phyloP scores from a whole-genome alignment of 2,329 filamentous ascomycete species.

The Endothia cerciana region DNA sequence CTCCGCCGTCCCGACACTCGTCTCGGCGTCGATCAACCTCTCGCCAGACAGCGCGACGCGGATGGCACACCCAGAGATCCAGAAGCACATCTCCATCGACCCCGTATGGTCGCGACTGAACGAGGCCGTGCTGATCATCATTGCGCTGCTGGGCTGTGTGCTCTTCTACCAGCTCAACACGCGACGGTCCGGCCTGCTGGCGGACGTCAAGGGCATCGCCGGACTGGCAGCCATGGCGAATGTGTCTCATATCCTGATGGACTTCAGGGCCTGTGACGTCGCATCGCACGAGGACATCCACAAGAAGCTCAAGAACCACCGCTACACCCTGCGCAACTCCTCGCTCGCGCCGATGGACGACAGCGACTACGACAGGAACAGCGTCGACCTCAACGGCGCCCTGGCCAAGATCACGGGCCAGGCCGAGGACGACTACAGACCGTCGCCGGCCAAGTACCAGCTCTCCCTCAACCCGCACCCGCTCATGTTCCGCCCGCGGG shows the following conservation, averaged over 20 bases:
- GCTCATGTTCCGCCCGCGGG: constrained; percentile 65
- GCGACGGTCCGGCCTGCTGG: constrained; percentile 66
- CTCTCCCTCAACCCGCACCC: constrained; percentile 68
- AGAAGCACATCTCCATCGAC: constrained; percentile 61
- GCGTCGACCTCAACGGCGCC: neutral
- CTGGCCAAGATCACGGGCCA: constrained; percentile 8
- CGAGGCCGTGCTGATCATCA: constrained; percentile 58
- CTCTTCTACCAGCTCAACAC: constrained; percentile 65
- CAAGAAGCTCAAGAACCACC: constrained; percentile 64
- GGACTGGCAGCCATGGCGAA: constrained; percentile 78
- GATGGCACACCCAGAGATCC: constrained; percentile 42
- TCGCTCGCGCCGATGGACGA: constrained; percentile 68
- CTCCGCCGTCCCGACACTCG: constrained; percentile 70
- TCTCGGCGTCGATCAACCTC: constrained; percentile 64
- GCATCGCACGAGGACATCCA: constrained; percentile 70
- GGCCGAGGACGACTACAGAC: neutral
- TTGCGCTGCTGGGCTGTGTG: constrained; percentile 60
- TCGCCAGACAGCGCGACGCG: constrained; percentile 55
- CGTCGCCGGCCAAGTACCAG: constrained; percentile 45
- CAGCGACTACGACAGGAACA: constrained; percentile 33
- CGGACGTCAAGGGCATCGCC: constrained; percentile 73
- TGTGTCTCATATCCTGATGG: constrained; percentile 54
- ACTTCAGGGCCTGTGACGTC: constrained; percentile 73
- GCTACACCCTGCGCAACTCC: constrained; percentile 72
- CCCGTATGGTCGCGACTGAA: constrained; percentile 65